Evolutionary conservation across 345 rosid species (phyloP).

Genomic region (Gossypium turneri): DNA sequence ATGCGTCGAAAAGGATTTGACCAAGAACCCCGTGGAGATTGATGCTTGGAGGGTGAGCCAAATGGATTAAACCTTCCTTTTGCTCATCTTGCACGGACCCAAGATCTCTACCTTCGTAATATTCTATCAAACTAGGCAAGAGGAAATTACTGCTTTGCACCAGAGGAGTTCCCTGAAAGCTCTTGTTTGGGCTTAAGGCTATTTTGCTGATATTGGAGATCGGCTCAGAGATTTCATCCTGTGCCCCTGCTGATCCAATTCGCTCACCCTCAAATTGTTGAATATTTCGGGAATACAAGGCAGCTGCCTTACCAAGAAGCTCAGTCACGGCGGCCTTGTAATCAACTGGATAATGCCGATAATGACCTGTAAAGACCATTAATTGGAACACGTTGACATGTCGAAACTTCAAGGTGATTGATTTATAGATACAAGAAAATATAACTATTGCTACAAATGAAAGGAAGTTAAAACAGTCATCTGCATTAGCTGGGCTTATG

Average conservation of each 20-base stretch:
- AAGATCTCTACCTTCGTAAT: constrained; percentile 55
- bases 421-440: too few relatives aligned
- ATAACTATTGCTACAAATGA: too few relatives aligned
- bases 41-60: constrained; percentile 47
- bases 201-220: constrained; percentile 39
- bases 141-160: constrained; percentile 54
- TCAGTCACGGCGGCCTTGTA: constrained; percentile 79
- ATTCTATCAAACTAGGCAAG: constrained; percentile 65
- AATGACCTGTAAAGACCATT: constrained; percentile 57
- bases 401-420: too few relatives aligned
- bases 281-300: constrained; percentile 53
- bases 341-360: constrained; percentile 63
- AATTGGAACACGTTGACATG: background rate
- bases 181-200: constrained; percentile 39
- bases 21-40: constrained; percentile 85
- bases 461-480: too few relatives aligned
- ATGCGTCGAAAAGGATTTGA: constrained; percentile 77
- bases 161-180: constrained; percentile 53
- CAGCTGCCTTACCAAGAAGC: constrained; percentile 68
- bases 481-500: background rate
- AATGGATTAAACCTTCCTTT: constrained; percentile 54
- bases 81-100: constrained; percentile 55
- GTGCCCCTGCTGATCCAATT: constrained; percentile 42
- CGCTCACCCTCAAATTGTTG: constrained; percentile 45
- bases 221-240: constrained; percentile 44